Evolutionary conservation across 2,329 filamentous ascomycete genomes (phyloP), one percentile per base, ranked within the genome.

Genomic region (Alternaria sp.): DNA sequence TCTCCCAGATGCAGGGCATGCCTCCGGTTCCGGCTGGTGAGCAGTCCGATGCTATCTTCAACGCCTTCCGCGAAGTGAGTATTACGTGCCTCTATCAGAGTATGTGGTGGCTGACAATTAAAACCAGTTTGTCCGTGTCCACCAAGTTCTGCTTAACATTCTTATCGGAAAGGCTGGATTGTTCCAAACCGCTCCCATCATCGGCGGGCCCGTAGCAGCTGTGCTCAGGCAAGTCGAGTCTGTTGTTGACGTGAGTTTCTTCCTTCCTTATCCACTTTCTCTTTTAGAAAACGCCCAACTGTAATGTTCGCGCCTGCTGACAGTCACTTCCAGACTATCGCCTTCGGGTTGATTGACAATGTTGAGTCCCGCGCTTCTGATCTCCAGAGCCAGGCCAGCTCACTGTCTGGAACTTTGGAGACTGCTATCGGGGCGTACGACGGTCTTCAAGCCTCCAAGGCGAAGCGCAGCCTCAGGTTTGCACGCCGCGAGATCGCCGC

Each of bases 81-180:
- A 31, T 13, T 0, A 31, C 7, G 3, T 14, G 14, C 4, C 5
- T n/a, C 24, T 11, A 2, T 4, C 5, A 5, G 11, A 10, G 2
- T 13, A 17, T 2, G 10, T 5, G 1, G 9, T 13, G 13, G 37
- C 34, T 56, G 23, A 63, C 23, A 8, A 28, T 7, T 1, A 4
- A 13, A 24, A 29, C 24, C 2, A 67, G 63, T 67, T 67, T 37
- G 65, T 66, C 13, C 61, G 61, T 11, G 61, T 62, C 23, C 63
- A 67, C 34, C 62, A 67, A 5, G 49, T 7, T 9, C 56, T 67
- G n/a, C 44, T 67, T 14, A 66, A 67, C 54, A 62, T 62, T 14
- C 51, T 67, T 23, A 66, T 64, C 28, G 61, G 61, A 13, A 67
- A 67, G 46, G 54, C 65, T 28, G 61, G 59, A 2, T 31, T 68